phyloP scores from a whole-genome alignment of 352 stramenopile genomes.

The Pythium inflatum region DNA sequence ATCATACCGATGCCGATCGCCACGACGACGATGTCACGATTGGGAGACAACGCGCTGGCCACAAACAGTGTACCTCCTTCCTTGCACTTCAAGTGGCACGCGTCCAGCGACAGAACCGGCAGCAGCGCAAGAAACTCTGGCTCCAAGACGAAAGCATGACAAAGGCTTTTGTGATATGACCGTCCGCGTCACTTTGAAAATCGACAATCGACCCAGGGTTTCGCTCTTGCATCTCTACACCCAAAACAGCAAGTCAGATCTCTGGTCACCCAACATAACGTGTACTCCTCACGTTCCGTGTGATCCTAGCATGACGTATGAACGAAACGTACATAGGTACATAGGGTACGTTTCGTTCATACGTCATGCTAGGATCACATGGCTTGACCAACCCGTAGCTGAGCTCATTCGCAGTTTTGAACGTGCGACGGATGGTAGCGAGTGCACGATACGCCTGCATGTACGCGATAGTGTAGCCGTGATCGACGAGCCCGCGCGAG shows the following conservation, averaged over 20 bases:
- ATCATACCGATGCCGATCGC: conserved; percentile 12
- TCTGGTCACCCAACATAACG: too few species aligned
- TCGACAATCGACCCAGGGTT: conserved; percentile 17
- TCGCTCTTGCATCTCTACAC: background rate
- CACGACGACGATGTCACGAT: conserved; percentile 23
- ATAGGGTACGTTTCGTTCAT: too few species aligned
- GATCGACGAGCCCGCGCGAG: conserved; percentile 3
- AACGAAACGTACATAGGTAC: background rate
- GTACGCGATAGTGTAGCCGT: conserved; percentile 13
- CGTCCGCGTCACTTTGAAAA: background rate
- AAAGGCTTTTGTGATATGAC: background rate
- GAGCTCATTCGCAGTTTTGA: background rate
- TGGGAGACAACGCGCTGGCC: background rate
- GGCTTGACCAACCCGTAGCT: conserved; percentile 21
- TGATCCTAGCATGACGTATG: conserved; percentile 5
- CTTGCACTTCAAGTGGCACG: background rate
- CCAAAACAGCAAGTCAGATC: too few species aligned
- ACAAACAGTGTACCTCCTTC: conserved; percentile 12
- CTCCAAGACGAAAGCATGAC: conserved; percentile 10
- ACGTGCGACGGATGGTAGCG: background rate
- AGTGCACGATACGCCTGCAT: conserved; percentile 9
- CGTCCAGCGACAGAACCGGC: conserved; percentile 15
- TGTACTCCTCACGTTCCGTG: background rate
- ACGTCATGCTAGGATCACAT: conserved; percentile 12
- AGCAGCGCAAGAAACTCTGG: conserved; percentile 16